These are phyloP conservation scores for Cornus florida DNA, from an alignment of 148 eudicot genomes.

Conservation along the genomic window DNA sequence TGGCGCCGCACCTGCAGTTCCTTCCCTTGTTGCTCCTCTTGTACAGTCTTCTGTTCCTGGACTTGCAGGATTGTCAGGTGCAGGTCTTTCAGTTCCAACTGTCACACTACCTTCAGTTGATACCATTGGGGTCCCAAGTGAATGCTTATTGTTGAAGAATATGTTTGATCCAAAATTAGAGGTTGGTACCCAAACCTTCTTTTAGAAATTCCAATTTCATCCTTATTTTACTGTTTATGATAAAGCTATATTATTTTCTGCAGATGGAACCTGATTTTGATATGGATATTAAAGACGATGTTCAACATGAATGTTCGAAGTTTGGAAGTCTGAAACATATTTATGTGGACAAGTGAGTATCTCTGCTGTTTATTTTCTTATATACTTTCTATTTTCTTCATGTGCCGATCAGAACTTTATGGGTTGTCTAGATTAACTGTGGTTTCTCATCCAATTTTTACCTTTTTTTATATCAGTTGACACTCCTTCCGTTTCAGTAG, in stretches of 20 bases:
- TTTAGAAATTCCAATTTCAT: not conserved
- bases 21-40: slow-evolving; percentile 34
- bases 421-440: not conserved
- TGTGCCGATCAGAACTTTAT: not conserved
- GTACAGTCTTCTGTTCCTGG: slow-evolving; percentile 31
- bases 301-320: slow-evolving; percentile 70
- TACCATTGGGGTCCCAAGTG: slow-evolving; percentile 74
- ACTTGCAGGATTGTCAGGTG: slow-evolving; percentile 40
- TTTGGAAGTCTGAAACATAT: slow-evolving; percentile 71
- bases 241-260: slow-evolving; percentile 11
- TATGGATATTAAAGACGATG: slow-evolving; percentile 86
- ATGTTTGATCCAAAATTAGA: slow-evolving; percentile 86
- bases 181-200: slow-evolving; percentile 36
- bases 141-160: slow-evolving; percentile 81
- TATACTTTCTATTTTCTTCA: not conserved
- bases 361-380: not conserved
- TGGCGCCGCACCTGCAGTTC: slow-evolving; percentile 34
- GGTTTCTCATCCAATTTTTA: not conserved
- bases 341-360: slow-evolving; percentile 72
- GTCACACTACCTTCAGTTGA: slow-evolving; percentile 49
- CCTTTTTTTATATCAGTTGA: not conserved
- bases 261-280: slow-evolving; percentile 90
- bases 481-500: not conserved
- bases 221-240: slow-evolving; percentile 9
- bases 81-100: slow-evolving; percentile 48